Conservation (phyloP, 192 early-diverging fungal species). For the Mortierella antarctica region DNA sequence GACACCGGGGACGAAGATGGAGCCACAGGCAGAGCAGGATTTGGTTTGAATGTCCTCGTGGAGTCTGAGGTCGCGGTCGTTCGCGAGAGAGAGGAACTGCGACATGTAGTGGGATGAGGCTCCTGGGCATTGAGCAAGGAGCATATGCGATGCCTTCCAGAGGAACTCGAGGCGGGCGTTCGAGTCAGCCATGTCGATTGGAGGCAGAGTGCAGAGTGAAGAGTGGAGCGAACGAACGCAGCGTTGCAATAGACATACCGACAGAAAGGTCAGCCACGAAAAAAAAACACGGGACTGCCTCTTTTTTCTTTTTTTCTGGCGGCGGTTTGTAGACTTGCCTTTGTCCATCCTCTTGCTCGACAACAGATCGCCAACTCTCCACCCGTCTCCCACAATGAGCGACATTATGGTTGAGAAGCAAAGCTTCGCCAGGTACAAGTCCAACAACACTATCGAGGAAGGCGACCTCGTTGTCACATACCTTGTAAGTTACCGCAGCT, state of each 20-base stretch:
- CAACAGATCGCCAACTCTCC: neutral
- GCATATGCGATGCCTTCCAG: constrained; percentile 56
- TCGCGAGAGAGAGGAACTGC: constrained; percentile 52
- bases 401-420: constrained; percentile 34
- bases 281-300: constrained; percentile 10
- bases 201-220: neutral
- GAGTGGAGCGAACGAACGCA: neutral
- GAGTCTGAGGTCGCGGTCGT: constrained; percentile 46
- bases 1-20: constrained; percentile 58
- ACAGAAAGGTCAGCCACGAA: neutral
- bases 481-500: constrained; percentile 58
- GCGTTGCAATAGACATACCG: neutral
- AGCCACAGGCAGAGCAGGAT: constrained; percentile 57
- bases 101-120: constrained; percentile 59
- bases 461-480: constrained; percentile 86
- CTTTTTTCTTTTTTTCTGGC: constrained; percentile 5
- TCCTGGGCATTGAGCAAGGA: constrained; percentile 44
- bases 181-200: constrained; percentile 22
- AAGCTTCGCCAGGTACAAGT: constrained; percentile 53
- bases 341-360: neutral
- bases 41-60: constrained; percentile 54
- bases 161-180: constrained; percentile 57
- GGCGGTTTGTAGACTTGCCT: neutral
- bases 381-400: constrained; percentile 6
- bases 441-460: constrained; percentile 67